Evolutionary conservation across 148 eudicot genomes (phyloP).

Genomic region (Cornus controversa): DNA sequence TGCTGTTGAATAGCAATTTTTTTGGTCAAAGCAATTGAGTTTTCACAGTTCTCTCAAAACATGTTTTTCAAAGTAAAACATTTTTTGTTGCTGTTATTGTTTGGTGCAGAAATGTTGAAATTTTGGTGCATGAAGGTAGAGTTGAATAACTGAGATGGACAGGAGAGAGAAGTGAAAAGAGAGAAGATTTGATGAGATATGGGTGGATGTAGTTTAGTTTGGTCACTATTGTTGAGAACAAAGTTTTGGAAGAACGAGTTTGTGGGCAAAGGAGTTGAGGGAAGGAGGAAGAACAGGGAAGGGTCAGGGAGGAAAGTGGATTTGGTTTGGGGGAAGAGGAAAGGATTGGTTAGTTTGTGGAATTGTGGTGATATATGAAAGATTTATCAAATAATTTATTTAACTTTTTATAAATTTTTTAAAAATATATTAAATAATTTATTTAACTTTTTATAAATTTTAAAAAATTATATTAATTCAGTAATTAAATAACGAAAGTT

Average conservation of each 20-base stretch:
- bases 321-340: slow-evolving; percentile 51
- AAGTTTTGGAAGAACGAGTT: slow-evolving; percentile 93
- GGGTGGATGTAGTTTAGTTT: slow-evolving; percentile 86
- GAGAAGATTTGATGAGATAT: slow-evolving; percentile 55
- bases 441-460: too few relatives aligned
- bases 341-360: slow-evolving; percentile 23
- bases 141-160: slow-evolving; percentile 60
- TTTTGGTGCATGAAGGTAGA: slow-evolving; percentile 54
- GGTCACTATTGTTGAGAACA: slow-evolving; percentile 83
- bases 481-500: too few relatives aligned
- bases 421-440: too few relatives aligned
- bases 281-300: slow-evolving; percentile 53
- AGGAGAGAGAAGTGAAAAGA: slow-evolving; percentile 61
- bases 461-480: too few relatives aligned
- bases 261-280: slow-evolving; percentile 70
- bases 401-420: too few relatives aligned
- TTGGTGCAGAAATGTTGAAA: slow-evolving; percentile 47
- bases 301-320: slow-evolving; percentile 83
- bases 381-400: too few relatives aligned
- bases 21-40: too few relatives aligned
- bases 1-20: too few relatives aligned
- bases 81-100: neutral
- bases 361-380: slow-evolving; percentile 3
- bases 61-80: too few relatives aligned
- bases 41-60: too few relatives aligned